phyloP scores from a whole-genome alignment of 371 early-diverging fungal species.

The Circinella minor region DNA sequence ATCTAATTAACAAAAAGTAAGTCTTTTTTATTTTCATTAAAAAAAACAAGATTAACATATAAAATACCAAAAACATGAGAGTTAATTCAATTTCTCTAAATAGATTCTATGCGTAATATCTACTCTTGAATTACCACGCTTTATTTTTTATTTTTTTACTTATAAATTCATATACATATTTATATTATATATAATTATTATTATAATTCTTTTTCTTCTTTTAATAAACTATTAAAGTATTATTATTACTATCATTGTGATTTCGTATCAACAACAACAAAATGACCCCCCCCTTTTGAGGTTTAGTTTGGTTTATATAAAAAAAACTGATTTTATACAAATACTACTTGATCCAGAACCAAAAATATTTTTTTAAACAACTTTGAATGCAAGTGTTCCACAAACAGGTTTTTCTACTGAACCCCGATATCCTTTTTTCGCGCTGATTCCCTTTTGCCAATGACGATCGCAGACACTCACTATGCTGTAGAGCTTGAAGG shows the following conservation, averaged over 20 bases:
- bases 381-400: not conserved
- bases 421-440: not conserved
- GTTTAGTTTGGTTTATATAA: too few species aligned
- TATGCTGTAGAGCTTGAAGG: constrained; percentile 42
- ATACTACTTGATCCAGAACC: not conserved
- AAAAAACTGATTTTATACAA: not conserved
- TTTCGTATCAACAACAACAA: too few species aligned
- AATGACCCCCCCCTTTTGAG: not conserved
- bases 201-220: too few species aligned
- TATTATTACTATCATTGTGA: too few species aligned
- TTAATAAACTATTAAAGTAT: too few species aligned
- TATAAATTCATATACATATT: not conserved
- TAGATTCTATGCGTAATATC: constrained; percentile 15
- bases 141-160: not conserved
- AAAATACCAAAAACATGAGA: not conserved
- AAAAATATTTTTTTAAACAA: not conserved
- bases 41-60: constrained; percentile 14
- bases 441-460: constrained; percentile 14
- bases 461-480: constrained; percentile 18
- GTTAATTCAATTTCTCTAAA: too few species aligned
- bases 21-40: constrained; percentile 3
- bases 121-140: not conserved
- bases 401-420: constrained; percentile 4
- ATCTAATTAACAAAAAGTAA: constrained; percentile 97
- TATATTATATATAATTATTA: not conserved